Conservation (phyloP, 495 filamentous ascomycete genomes). For the Aspergillus bridgeri region DNA sequence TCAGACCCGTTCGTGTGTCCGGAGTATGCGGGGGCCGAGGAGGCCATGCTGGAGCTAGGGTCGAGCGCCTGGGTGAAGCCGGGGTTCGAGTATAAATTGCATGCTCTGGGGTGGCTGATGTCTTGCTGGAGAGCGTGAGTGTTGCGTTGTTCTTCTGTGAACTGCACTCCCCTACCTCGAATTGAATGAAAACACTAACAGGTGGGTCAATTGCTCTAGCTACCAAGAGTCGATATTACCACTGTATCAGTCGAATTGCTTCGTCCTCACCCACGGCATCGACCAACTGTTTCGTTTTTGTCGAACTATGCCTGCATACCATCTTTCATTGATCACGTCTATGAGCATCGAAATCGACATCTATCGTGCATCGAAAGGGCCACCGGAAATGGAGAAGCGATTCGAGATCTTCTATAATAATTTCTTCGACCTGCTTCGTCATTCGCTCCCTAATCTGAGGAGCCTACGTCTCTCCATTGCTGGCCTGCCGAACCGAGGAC, state of each 20-base stretch:
- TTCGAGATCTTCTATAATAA: conserved; percentile 5
- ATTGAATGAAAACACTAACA: neutral
- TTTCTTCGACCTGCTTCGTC: conserved; percentile 2
- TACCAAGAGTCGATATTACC: conserved; percentile 6
- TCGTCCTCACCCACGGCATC: conserved; percentile 14
- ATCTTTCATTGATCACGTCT: conserved; percentile 5
- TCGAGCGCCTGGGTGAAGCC: conserved; percentile 8
- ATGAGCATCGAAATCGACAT: conserved; percentile 13
- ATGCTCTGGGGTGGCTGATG: conserved; percentile 8
- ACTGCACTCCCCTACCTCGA: neutral
- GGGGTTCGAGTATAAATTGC: conserved; percentile 12
- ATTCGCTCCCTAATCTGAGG: conserved; percentile 1
- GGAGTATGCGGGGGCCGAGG: conserved; percentile 11
- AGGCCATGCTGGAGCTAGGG: conserved; percentile 6
- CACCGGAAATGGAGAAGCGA: conserved; percentile 2
- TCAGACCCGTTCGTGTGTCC: conserved; percentile 9
- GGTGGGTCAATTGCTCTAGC: neutral
- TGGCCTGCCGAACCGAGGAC: conserved; percentile 3
- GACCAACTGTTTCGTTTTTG: conserved; percentile 13
- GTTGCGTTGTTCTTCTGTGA: neutral
- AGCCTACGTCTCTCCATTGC: conserved; percentile 9
- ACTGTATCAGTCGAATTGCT: conserved; percentile 9
- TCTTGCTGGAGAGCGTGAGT: conserved; percentile 10
- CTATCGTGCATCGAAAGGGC: conserved; percentile 5
- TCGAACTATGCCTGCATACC: neutral